Evolutionary conservation across 306 rosid genomes (phyloP).

Genomic region (Notholithocarpus densiflorus): DNA sequence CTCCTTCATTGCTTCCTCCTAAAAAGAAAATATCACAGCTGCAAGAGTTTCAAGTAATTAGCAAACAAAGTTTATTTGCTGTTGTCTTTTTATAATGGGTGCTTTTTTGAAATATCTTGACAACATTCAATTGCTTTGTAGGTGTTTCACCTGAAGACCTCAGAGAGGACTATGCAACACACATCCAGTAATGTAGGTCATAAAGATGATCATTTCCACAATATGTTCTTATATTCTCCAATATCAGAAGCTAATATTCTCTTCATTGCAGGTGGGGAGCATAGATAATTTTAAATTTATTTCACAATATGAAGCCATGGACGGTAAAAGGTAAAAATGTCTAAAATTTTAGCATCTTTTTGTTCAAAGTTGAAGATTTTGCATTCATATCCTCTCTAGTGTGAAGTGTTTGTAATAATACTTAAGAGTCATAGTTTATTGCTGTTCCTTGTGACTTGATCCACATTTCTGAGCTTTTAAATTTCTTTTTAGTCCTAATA

Average conservation of each 20-base stretch:
- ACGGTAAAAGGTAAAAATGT: constrained; percentile 33
- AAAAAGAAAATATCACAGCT: constrained; percentile 35
- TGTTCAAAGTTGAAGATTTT: neutral
- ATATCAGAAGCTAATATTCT: constrained; percentile 11
- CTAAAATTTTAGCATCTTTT: neutral
- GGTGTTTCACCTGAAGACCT: constrained; percentile 56
- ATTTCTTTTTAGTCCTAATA: neutral
- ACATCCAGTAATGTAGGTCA: constrained; percentile 32
- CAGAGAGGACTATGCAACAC: constrained; percentile 45
- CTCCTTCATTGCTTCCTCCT: constrained; percentile 32
- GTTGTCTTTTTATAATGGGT: constrained; percentile 2
- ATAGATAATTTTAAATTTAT: constrained; percentile 15
- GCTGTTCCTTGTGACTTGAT: neutral
- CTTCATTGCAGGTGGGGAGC: constrained; percentile 40
- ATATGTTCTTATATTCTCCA: constrained; percentile 7
- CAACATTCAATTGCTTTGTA: constrained; percentile 15
- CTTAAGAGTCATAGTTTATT: neutral
- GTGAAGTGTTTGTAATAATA: neutral
- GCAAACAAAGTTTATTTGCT: neutral
- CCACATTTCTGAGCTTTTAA: neutral
- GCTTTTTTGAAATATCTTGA: constrained; percentile 2
- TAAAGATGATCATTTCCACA: neutral
- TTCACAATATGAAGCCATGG: constrained; percentile 33
- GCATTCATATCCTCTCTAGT: neutral
- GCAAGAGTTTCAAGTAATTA: constrained; percentile 52